Base-by-base conservation (phyloP, 768 basidiomycete genomes). In the Leccinum broughii region DNA sequence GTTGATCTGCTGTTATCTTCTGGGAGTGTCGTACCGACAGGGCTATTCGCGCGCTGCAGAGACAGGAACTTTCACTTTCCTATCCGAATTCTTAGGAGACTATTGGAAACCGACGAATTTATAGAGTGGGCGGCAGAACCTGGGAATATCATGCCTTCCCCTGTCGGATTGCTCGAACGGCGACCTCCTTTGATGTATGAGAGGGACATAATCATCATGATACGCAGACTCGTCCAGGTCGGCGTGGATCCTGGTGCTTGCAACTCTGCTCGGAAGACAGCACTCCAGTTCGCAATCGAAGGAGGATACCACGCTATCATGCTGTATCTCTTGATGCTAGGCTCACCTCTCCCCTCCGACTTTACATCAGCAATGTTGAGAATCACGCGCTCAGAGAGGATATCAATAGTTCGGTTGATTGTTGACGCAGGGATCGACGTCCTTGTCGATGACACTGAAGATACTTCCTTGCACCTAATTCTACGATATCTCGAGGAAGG, bases 21-120 rank as follows among this genome's bases (percentile, higher is more conserved):
- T 1, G 62, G 62, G 22, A 51, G 61, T 24, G 4, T 39, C 1
- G 62, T 63, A n/a, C 62, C 62, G 15, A 20, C 15, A 3, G 26
- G n/a, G 6, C 22, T 63, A 24, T 55, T 63, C 28, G 14, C 41
- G 3, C 39, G 24, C 9, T 41, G 28, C 17, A 52, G 28, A 6
- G 22, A 55, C 8, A 3, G 10, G 8, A 35, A 58, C 13, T 63
- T 51, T 39, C 52, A 58, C 6, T 63, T 51, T 48, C 52, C 62
- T 17, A 15, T 57, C n/a, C 62, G 51, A 4, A 30, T 63, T 24
- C 22, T 28, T 9, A 17, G 51, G 55, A 62, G 24, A 52, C 32
- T 63, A 30, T 24, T 63, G 1, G 20, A 63, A 48, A 63, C 61
- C 1, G 51, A 57, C 11, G 17, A 63, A 48, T 63, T 63, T 11